Evolutionary conservation across 306 rosid species (phyloP), one percentile per base, ranked within the genome.

Genomic region (Malus orientalis): DNA sequence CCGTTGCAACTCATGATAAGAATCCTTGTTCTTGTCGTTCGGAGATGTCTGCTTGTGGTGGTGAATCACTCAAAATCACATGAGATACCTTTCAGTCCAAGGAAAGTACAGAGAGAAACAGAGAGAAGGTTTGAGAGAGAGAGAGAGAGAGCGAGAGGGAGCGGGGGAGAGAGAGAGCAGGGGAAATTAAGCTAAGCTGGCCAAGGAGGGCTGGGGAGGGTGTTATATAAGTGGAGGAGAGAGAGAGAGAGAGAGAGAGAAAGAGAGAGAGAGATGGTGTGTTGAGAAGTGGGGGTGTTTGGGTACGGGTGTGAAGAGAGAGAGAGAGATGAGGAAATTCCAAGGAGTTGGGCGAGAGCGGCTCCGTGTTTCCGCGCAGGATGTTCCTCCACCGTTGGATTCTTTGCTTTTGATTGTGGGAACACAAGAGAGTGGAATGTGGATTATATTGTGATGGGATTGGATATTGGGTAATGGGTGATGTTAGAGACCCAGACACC

Each of bases 331-430:
- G 68, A 30, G 45, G 60, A 86, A 91, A 92, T 90, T 95, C 97
- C 98, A 89, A 95, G 82, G 90, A 70, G 53, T 82, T 84, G 86
- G 97, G 98, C 83, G 83, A 68, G 81, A 90, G 93, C 98, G 98
- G 98, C 96, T 95, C 96, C 98, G 96, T 88, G 97, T 92, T 89
- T 95, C 97, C 98, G 97, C 98, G 91, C 85, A 87, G 91, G 86
- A 83, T 83, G 89, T 86, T 86, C 89, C 93, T 89, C 83, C 84
- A 75, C 98, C 98, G 97, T 93, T 87, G 84, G 97, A 93, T 93
- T 86, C 72, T 65, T 76, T 81, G 19, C 32, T 40, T 22, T 53
- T 69, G 51, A 33, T 20, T 4, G 71, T 38, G 32, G 54, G 5
- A 42, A 38, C 71, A n/a, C 16, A 22, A 32, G 22, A 2, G 44